Evolutionary conservation across 129 eudicot genomes (phyloP).

Genomic region (Flaveria ramosissima): DNA sequence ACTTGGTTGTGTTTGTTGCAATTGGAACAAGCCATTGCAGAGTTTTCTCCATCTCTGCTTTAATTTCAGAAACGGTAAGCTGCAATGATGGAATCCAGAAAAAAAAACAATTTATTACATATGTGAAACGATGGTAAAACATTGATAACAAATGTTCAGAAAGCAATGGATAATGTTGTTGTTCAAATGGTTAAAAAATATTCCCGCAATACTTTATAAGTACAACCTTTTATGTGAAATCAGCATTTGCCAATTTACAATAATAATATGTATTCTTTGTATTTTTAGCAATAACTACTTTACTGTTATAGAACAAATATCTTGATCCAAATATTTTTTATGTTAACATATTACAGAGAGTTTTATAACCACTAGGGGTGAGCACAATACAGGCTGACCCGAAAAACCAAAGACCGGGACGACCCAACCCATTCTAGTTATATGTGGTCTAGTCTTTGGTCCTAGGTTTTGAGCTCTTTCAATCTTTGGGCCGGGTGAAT

Average conservation of each 20-base stretch:
- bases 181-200: background rate
- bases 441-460: no score
- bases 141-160: background rate
- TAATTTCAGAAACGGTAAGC: slow-evolving; percentile 77
- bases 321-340: background rate
- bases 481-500: no score
- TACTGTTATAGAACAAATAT: background rate
- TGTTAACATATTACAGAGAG: background rate
- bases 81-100: slow-evolving; percentile 39
- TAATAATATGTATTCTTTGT: background rate
- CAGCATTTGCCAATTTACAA: background rate
- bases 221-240: background rate
- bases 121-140: background rate
- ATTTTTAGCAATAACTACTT: background rate
- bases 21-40: slow-evolving; percentile 94
- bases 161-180: background rate
- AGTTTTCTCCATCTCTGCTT: slow-evolving; percentile 98
- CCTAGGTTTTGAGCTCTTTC: no score
- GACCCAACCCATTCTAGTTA: no score
- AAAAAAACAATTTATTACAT: slow-evolving; percentile 15
- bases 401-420: no score
- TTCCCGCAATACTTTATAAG: background rate
- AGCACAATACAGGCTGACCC: no score
- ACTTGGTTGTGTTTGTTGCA: slow-evolving; percentile 98
- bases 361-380: background rate